Base-by-base conservation (phyloP, 164 flowering plant genomes). In the Taxillus chinensis region DNA sequence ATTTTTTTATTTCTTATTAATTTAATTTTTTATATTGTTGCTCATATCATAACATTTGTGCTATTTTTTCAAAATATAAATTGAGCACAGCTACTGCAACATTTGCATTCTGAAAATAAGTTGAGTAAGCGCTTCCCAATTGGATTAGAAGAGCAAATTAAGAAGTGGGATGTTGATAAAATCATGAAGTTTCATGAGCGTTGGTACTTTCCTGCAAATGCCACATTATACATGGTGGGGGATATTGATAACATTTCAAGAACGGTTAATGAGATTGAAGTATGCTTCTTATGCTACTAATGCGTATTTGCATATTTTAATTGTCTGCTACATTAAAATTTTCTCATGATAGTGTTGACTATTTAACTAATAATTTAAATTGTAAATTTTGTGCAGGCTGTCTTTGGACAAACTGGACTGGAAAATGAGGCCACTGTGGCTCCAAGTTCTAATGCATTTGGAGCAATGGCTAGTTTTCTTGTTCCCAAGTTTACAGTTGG, bases 151-250 rank as follows among this genome's bases (percentile, higher is more conserved):
- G 99, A 95, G 73, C 99, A 95, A 75, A 95, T 95, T 61, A 87
- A 87, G 85, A 89, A 85, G 74, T 95, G 99, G 99, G 98, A 95
- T 82, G 88, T 85, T 2, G 99, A 95, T 69, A 95, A 89, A 79
- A 89, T 95, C 58, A 85, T 86, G 75, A 89, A 81, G 67, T 95
- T 95, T 68, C 99, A 95, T 71, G 99, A 95, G 66, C 89, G 99
- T 37, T 95, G 99, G 99, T 95, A 95, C 73, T 91, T 91, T 74
- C 99, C 99, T 50, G 96, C 87, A 75, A 95, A 95, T 79, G 93
- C 97, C 45, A 91, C 99, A 60, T 78, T 95, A 59, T 95, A 87
- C 68, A 89, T 95, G 68, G 99, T 95, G 64, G 99, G 99, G 57
- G 96, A 95, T 72, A 80, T 95, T 57, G 85, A 83, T 69, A 80